Evolutionary conservation across 129 eudicot species (phyloP).

Genomic region (Gnaphalium uliginosum): DNA sequence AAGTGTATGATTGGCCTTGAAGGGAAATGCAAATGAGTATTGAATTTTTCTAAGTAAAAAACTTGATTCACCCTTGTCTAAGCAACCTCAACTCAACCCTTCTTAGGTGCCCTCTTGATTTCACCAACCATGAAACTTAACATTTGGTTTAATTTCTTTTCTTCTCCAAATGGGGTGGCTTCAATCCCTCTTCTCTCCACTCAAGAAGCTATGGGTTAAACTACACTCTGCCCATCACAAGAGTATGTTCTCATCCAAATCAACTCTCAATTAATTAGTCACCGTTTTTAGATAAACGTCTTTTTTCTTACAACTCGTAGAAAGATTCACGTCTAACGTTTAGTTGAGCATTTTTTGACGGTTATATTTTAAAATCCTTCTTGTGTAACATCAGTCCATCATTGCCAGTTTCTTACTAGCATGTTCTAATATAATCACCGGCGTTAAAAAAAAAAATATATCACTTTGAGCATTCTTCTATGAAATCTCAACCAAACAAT

Average conservation of each 20-base stretch:
- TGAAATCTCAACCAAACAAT: not conserved
- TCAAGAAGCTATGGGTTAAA: constrained; percentile 83
- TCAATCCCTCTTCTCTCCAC: constrained; percentile 87
- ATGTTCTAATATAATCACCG: too few relatives aligned
- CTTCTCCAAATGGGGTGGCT: constrained; percentile 81
- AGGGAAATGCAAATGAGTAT: constrained; percentile 48
- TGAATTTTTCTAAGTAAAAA: constrained; percentile 34
- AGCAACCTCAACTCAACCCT: constrained; percentile 54
- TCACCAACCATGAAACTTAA: constrained; percentile 54
- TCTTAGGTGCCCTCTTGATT: constrained; percentile 29
- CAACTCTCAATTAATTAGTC: not conserved
- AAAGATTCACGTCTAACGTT: too few relatives aligned
- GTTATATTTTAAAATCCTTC: not conserved
- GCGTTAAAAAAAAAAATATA: not conserved
- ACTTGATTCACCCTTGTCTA: constrained; percentile 73
- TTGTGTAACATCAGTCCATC: not conserved
- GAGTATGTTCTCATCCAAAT: constrained; percentile 32
- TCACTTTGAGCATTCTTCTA: not conserved
- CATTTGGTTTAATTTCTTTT: constrained; percentile 23
- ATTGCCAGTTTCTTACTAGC: not conserved
- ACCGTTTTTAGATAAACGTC: too few relatives aligned
- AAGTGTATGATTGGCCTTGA: constrained; percentile 54
- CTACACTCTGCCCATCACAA: constrained; percentile 70
- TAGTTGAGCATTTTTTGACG: too few relatives aligned
- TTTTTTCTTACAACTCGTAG: too few relatives aligned